Percentiles rank a stretch among this genome's conserved stretches.
phyloP scores from a whole-genome alignment of 345 rosid species.

The Eucalyptus urophylla region DNA sequence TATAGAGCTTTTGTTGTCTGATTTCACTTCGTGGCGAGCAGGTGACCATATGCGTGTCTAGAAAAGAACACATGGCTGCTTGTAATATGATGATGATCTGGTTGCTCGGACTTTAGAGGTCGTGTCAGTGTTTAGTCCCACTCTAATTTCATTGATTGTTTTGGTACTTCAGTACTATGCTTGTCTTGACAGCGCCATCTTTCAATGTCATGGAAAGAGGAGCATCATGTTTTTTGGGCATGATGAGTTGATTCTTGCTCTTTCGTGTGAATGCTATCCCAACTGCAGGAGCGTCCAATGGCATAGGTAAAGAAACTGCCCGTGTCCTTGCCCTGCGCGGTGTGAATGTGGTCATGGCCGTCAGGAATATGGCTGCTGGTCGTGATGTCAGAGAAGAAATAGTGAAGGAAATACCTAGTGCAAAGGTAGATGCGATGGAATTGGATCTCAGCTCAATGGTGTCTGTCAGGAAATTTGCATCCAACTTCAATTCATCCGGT shows the following conservation, averaged over 20 bases:
- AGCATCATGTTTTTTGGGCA: background rate
- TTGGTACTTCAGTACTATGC: background rate
- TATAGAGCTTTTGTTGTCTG: background rate
- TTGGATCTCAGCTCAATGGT: slow-evolving; percentile 68
- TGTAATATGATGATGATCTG: background rate
- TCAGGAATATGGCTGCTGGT: slow-evolving; percentile 49
- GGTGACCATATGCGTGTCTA: background rate
- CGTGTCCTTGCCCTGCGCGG: slow-evolving; percentile 79
- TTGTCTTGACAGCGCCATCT: background rate
- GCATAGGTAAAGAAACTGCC: slow-evolving; percentile 59
- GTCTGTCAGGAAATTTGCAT: slow-evolving; percentile 52
- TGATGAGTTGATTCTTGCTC: background rate
- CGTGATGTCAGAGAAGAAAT: slow-evolving; percentile 44
- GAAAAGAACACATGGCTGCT: background rate
- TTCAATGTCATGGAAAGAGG: background rate
- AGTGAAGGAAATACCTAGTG: slow-evolving; percentile 33
- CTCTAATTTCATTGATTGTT: background rate
- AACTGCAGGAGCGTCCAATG: slow-evolving; percentile 63
- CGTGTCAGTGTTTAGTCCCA: background rate
- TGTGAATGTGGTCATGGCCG: slow-evolving; percentile 59
- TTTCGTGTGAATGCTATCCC: background rate
- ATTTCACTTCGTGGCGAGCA: background rate
- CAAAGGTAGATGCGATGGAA: slow-evolving; percentile 63
- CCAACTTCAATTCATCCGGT: slow-evolving; percentile 32
- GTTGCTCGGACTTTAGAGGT: background rate